Evolutionary conservation across 441 rosid genomes (phyloP), one percentile per base, ranked within the genome.

Genomic region (Eruca vesicaria): DNA sequence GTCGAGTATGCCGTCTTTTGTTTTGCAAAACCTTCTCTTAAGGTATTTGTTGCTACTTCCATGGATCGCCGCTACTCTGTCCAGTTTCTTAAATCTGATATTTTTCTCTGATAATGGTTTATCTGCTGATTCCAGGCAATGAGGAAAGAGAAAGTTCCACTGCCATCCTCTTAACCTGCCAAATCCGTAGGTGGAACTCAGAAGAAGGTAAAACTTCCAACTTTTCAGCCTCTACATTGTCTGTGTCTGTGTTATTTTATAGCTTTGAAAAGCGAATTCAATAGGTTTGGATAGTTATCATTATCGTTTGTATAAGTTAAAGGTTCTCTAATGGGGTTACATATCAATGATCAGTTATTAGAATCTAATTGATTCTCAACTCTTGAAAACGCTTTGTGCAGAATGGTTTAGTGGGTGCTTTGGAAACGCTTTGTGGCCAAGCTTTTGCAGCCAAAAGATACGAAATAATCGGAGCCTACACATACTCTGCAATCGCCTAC

Each of bases 371-470:
- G 23, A 15, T 15, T 15, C 43, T 61, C 26, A 61, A 61, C 0
- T 16, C 66, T 61, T 61, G 66, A 61, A 61, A 61, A 61, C 2
- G 9, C 5, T 26, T 63, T 43, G 7, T 70, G 43, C 60, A 89
- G 91, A 48, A 41, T 16, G 94, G 92, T 62, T 53, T 87, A 67
- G 81, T 75, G 0, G 82, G 89, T 70, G 90, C 83, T 32, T 68
- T 88, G 3, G 92, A 88, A 69, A 89, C 92, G 56, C 80, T 86
- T 1, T 90, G 92, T 9, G 92, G 91, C 6, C 92, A 88, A 82
- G 89, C 92, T 14, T 88, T 72, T 59, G 95, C 90, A 68, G 92
- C 92, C 20, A 68, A 52, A 74, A 84, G 88, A 66, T 84, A 83
- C 43, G 78, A 75, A 53, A 84, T 81, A 64, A 45, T 86, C 9